Base-by-base conservation (phyloP, 1,284 basidiomycete genomes). In the Heterobasidion occidentale region DNA sequence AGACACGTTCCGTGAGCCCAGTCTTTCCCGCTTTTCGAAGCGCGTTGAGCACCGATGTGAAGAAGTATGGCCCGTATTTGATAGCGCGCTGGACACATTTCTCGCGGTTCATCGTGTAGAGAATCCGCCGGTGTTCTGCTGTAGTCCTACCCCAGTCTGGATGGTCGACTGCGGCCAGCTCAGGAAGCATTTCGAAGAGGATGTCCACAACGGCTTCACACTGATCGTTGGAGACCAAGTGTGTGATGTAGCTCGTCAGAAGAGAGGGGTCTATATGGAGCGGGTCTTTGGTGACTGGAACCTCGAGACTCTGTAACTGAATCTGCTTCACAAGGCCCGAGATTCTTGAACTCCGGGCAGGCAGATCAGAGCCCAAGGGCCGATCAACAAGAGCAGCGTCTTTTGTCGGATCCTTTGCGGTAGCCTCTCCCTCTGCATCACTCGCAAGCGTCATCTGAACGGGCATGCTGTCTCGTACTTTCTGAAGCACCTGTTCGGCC, bases 1-100 rank as follows among this genome's bases (percentile, higher is more conserved):
- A 91, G 0, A 90, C 74, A 11, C 80, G 74, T 62, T 86, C 82
- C 0, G 84, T 82, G 1, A 84, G 68, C 0, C 79, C 78, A 0
- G 77, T 78, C 59, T 72, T 71, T 0, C 83, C 80, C 0, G 77
- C 70, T 62, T 88, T 87, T 52, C 69, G 66, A 42, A 90, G 70
- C 0, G 81, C 84, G 56, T 83, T 81, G 38, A 92, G 67, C 5
- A 89, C 64, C 1, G 74, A 67, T 0, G 79, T 73, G 61, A 88
- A 81, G 58, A 86, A 74, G 54, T 75, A 65, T 0, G 88, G 84
- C 0, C 87, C 88, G 42, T 80, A 75, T 4, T 52, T 55, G 9
- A 78, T 73, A 1, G 78, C 78, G 6, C 75, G 77, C 12, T 60
- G 46, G 46, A 84, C 62, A 36, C 67, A 70, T 14, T 64, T 64